Evolutionary conservation across 768 basidiomycete genomes (phyloP).

Genomic region (Leccinum broughii): DNA sequence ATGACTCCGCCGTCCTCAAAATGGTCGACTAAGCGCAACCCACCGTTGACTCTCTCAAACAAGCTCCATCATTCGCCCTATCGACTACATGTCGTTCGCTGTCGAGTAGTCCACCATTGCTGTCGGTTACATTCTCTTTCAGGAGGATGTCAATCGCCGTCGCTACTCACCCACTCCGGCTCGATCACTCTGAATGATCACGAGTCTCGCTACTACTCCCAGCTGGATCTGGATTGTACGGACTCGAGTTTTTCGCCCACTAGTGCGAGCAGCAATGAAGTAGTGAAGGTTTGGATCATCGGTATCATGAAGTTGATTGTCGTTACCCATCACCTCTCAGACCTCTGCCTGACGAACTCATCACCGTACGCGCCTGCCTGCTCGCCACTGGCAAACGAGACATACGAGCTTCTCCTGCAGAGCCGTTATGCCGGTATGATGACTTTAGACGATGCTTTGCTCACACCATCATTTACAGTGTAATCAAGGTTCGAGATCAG

Average conservation of each 20-base stretch:
- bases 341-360: background rate
- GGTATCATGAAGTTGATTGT: background rate
- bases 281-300: background rate
- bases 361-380: background rate
- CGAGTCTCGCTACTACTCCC: background rate
- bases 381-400: background rate
- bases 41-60: too few relatives aligned
- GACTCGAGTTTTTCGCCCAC: background rate
- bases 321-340: background rate
- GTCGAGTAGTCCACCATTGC: background rate
- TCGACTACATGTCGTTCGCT: too few relatives aligned
- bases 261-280: background rate
- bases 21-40: too few relatives aligned
- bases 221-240: background rate
- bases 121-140: background rate
- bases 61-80: too few relatives aligned
- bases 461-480: background rate
- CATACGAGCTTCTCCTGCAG: background rate
- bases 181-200: background rate
- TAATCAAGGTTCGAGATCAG: background rate
- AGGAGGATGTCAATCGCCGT: background rate
- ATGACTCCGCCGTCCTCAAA: background rate
- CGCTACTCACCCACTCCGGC: background rate
- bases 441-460: too few relatives aligned
- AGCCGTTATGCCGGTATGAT: background rate